These are phyloP conservation scores for Saraca asoca DNA, from an alignment of 331 rosid species.

Conservation along the genomic window DNA sequence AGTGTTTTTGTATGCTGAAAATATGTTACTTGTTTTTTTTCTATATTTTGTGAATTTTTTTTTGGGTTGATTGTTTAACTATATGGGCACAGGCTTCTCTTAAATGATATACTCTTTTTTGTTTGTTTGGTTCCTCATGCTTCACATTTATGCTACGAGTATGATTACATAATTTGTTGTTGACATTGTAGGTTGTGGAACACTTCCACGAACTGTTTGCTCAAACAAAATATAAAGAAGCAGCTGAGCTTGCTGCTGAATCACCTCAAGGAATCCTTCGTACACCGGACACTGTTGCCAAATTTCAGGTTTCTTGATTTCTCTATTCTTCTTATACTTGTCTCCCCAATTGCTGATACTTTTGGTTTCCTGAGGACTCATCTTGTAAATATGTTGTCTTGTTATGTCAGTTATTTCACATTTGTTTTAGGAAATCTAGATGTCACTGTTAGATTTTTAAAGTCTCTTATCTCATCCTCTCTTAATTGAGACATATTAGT, in stretches of 20 bases:
- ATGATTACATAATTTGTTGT: slow-evolving; percentile 22
- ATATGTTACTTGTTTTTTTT: neutral
- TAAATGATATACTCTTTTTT: neutral
- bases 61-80: slow-evolving; percentile 22
- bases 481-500: neutral
- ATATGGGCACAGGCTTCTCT: slow-evolving; percentile 2
- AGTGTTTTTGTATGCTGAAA: slow-evolving; percentile 16
- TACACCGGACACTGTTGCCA: slow-evolving; percentile 87
- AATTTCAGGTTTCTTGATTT: slow-evolving; percentile 70
- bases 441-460: neutral
- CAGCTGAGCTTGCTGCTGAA: slow-evolving; percentile 92
- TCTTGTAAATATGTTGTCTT: slow-evolving; percentile 3
- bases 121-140: neutral
- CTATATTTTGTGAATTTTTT: neutral
- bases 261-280: slow-evolving; percentile 92
- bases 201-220: slow-evolving; percentile 98
- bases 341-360: neutral
- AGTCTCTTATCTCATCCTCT: neutral
- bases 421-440: slow-evolving; percentile 1
- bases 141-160: neutral
- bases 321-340: neutral
- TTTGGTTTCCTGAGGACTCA: slow-evolving; percentile 3
- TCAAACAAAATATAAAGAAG: slow-evolving; percentile 92
- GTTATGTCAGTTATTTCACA: neutral
- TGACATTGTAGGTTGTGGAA: slow-evolving; percentile 81